Evolutionary conservation across 2,329 filamentous ascomycete species (phyloP).

Genomic region (Fusarium chlamydosporum): DNA sequence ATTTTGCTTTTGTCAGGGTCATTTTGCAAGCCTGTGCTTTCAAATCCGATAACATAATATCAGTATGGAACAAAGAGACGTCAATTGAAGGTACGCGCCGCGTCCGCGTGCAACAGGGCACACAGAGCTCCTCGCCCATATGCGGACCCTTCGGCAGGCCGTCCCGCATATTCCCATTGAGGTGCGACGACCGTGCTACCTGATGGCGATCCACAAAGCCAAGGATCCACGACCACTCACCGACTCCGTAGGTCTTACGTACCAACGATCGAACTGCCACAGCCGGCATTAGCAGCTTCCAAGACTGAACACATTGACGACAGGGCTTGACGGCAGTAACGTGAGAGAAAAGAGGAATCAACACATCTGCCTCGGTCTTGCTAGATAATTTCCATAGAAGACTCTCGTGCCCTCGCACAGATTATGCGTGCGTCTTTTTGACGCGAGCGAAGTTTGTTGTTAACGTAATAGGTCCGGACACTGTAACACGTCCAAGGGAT

Average conservation of each 20-base stretch:
- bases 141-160: constrained; percentile 36
- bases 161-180: constrained; percentile 43
- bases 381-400: background rate
- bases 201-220: constrained; percentile 39
- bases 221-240: constrained; percentile 49
- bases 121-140: constrained; percentile 21
- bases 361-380: constrained; percentile 8
- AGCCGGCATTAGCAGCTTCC: constrained; percentile 35
- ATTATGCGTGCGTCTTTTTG: constrained; percentile 6
- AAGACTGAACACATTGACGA: constrained; percentile 22
- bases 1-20: constrained; percentile 6
- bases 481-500: constrained; percentile 25
- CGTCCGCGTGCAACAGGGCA: constrained; percentile 33
- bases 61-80: constrained; percentile 6
- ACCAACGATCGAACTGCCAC: constrained; percentile 49
- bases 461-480: constrained; percentile 12
- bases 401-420: background rate
- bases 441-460: constrained; percentile 15
- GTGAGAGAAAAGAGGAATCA: constrained; percentile 16
- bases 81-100: constrained; percentile 43
- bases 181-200: constrained; percentile 40
- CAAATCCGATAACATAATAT: constrained; percentile 21
- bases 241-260: constrained; percentile 48
- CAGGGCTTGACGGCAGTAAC: constrained; percentile 31
- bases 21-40: constrained; percentile 1